Evolutionary conservation across 2,329 filamentous ascomycete genomes (phyloP).

Genomic region (Colletotrichum sp.): DNA sequence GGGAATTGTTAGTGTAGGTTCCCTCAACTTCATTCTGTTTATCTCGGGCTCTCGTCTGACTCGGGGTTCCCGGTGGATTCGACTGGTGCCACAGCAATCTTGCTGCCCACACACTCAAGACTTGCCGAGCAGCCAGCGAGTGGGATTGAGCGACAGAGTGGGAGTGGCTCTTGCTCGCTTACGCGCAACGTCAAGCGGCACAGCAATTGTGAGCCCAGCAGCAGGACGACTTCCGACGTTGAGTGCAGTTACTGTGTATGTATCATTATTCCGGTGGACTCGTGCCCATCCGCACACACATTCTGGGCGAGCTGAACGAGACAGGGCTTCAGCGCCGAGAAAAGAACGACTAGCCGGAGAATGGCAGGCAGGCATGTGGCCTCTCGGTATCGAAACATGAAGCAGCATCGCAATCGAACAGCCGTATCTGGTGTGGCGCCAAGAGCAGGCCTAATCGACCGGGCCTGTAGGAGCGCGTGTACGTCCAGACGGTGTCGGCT

Average conservation of each 20-base stretch:
- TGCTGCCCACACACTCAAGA: constrained; percentile 6
- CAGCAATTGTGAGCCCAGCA: background rate
- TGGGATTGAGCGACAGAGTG: background rate
- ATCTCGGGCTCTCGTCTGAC: constrained; percentile 17
- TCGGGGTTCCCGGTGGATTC: constrained; percentile 18
- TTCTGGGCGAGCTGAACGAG: background rate
- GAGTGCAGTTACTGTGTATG: background rate
- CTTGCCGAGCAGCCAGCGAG: constrained; percentile 7
- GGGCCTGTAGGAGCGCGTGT: constrained; percentile 8
- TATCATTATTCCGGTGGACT: background rate
- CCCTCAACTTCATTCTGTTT: constrained; percentile 11
- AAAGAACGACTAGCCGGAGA: background rate
- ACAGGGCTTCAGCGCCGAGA: background rate
- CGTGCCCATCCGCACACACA: background rate
- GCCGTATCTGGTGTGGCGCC: constrained; percentile 13
- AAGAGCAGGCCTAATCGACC: background rate
- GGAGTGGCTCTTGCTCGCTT: background rate
- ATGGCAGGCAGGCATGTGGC: background rate
- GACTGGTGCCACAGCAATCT: constrained; percentile 21
- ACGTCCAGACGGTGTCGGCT: constrained; percentile 12
- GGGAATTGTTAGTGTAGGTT: constrained; percentile 6
- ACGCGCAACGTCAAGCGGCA: background rate
- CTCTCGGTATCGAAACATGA: background rate
- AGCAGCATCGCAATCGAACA: background rate
- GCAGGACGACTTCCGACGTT: background rate